A percentile compares a stretch with the other conserved stretches of the same genome.
phyloP scores from a whole-genome alignment of 2,329 filamentous ascomycete species.

The Clarireedia monteithiana region DNA sequence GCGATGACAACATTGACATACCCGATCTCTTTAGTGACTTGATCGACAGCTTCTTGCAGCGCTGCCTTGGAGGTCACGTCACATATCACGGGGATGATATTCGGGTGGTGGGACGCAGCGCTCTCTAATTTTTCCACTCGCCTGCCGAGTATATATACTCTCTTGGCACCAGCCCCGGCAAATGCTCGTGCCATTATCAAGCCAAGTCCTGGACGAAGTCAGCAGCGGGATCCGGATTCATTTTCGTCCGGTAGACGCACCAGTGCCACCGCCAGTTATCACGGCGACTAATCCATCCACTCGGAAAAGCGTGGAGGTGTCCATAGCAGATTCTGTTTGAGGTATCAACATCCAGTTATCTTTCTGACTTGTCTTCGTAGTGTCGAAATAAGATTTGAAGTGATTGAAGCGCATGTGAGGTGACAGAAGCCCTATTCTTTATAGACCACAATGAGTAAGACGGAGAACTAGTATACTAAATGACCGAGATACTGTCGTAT shows the following conservation, averaged over 20 bases:
- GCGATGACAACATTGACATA: neutral
- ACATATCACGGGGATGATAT: neutral
- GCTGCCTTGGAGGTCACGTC: neutral
- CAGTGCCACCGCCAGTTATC: conserved; percentile 51
- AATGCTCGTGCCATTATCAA: conserved; percentile 48
- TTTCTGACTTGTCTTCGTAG: neutral
- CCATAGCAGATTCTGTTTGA: neutral
- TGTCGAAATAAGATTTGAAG: neutral
- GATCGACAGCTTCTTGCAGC: neutral
- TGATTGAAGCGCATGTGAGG: neutral
- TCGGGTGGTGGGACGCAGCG: conserved; percentile 30
- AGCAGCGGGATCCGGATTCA: conserved; percentile 29
- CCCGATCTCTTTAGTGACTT: neutral
- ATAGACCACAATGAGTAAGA: neutral
- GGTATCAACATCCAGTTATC: neutral
- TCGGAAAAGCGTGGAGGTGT: conserved; percentile 40
- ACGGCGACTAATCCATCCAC: conserved; percentile 48
- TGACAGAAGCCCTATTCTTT: neutral
- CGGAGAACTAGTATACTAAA: neutral
- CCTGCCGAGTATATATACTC: conserved; percentile 49
- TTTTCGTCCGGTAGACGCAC: conserved; percentile 21
- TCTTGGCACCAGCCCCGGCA: conserved; percentile 44
- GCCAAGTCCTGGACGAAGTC: conserved; percentile 33
- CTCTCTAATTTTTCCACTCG: conserved; percentile 39
- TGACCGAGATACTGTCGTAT: too few species aligned